Conservation (phyloP, 1,139 yeast species). For the Candida smagusa region DNA sequence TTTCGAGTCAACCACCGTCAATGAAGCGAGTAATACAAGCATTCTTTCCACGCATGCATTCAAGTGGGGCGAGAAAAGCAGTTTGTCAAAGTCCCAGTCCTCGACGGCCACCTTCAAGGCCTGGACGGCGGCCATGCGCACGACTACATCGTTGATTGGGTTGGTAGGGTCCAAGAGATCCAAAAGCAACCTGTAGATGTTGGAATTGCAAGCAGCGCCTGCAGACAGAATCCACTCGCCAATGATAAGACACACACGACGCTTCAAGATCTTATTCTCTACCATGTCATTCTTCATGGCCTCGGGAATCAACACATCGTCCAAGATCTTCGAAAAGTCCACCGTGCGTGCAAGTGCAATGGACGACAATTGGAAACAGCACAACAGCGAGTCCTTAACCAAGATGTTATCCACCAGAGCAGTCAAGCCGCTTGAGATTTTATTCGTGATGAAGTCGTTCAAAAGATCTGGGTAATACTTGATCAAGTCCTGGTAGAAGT, state of each 20-base stretch:
- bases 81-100: constrained; percentile 81
- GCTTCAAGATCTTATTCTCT: constrained; percentile 61
- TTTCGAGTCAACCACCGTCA: constrained; percentile 70
- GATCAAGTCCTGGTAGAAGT: constrained; percentile 74
- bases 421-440: constrained; percentile 53
- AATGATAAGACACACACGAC: constrained; percentile 74
- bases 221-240: constrained; percentile 73
- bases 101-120: constrained; percentile 67
- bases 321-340: constrained; percentile 60
- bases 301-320: constrained; percentile 64
- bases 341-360: constrained; percentile 61
- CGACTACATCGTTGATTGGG: constrained; percentile 65
- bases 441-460: constrained; percentile 58
- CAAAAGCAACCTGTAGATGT: constrained; percentile 56
- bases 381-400: constrained; percentile 73
- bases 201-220: constrained; percentile 55
- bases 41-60: constrained; percentile 50
- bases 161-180: constrained; percentile 40
- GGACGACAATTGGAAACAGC: constrained; percentile 79
- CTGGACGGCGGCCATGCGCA: constrained; percentile 71
- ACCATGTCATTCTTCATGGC: constrained; percentile 43
- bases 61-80: constrained; percentile 63
- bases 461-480: constrained; percentile 60
- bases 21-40: constrained; percentile 42
- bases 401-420: constrained; percentile 49